Evolutionary conservation across 2,329 filamentous ascomycete species (phyloP).

Genomic region (Sporothrix dimorphospora): DNA sequence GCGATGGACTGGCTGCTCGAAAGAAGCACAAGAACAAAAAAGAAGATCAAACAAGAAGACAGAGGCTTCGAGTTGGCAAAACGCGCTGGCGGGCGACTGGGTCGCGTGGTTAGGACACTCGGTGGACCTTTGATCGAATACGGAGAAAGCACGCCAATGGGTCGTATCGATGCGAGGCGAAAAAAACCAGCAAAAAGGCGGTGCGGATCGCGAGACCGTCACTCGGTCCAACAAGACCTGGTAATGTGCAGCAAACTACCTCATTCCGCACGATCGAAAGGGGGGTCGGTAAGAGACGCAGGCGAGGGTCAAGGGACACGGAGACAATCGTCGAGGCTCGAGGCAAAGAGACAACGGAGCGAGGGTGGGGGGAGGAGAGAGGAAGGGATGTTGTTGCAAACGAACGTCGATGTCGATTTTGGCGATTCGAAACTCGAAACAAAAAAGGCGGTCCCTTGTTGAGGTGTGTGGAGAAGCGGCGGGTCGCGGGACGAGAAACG

Average conservation of each 20-base stretch:
- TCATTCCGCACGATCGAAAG: slow-evolving; percentile 52
- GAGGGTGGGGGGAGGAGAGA: not conserved
- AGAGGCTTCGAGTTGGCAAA: not conserved
- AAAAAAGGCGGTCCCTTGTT: slow-evolving; percentile 13
- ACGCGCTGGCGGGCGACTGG: slow-evolving; percentile 4
- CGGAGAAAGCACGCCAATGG: slow-evolving; percentile 2
- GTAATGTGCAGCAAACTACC: slow-evolving; percentile 59
- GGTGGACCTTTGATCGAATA: not conserved
- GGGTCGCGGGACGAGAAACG: slow-evolving; percentile 8
- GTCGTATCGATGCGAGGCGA: not conserved
- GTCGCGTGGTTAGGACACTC: not conserved
- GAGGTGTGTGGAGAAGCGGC: slow-evolving; percentile 22
- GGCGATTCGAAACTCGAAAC: slow-evolving; percentile 22
- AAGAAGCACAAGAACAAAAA: not conserved
- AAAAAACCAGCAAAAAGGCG: slow-evolving; percentile 3
- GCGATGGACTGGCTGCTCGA: not conserved
- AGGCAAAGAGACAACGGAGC: not conserved
- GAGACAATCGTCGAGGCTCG: not conserved
- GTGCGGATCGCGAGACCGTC: slow-evolving; percentile 24
- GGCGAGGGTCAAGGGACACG: not conserved
- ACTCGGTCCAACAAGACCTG: slow-evolving; percentile 63
- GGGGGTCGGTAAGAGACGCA: not conserved
- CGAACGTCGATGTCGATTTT: slow-evolving; percentile 18
- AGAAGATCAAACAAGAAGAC: not conserved
- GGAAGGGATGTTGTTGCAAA: not conserved